These are phyloP conservation scores for Ogataea siamensis DNA, from an alignment of 805 yeast genomes.

Conservation along the genomic window DNA sequence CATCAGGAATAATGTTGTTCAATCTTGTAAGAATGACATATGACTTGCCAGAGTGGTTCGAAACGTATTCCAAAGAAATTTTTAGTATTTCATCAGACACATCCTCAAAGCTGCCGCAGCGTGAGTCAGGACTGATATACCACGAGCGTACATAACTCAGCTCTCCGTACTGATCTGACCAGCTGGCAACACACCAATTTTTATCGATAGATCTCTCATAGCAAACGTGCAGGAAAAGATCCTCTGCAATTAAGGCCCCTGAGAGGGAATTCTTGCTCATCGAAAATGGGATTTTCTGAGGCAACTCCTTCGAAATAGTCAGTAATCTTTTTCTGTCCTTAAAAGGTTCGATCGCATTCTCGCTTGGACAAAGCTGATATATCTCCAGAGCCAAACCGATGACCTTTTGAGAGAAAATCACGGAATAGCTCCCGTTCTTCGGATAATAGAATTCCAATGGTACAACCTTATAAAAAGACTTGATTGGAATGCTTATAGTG, in stretches of 20 bases:
- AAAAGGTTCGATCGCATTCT: slow-evolving; percentile 7
- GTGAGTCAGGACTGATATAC: slow-evolving; percentile 41
- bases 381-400: slow-evolving; percentile 49
- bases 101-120: slow-evolving; percentile 41
- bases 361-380: slow-evolving; percentile 53
- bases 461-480: slow-evolving; percentile 37
- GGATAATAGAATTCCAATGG: slow-evolving; percentile 41
- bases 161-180: slow-evolving; percentile 83
- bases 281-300: slow-evolving; percentile 43
- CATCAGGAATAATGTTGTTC: slow-evolving; percentile 76
- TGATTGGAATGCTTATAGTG: slow-evolving; percentile 17
- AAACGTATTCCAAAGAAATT: slow-evolving; percentile 47
- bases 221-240: slow-evolving; percentile 78
- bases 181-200: slow-evolving; percentile 82
- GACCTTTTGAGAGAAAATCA: slow-evolving; percentile 36
- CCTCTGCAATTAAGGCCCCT: slow-evolving; percentile 51
- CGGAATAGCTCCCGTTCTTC: slow-evolving; percentile 32
- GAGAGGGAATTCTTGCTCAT: slow-evolving; percentile 39
- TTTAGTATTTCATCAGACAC: slow-evolving; percentile 69
- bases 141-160: slow-evolving; percentile 63
- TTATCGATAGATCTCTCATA: slow-evolving; percentile 80
- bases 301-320: slow-evolving; percentile 40
- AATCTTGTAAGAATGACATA: slow-evolving; percentile 68
- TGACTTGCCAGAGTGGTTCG: slow-evolving; percentile 48
- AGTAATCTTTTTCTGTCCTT: slow-evolving; percentile 36